Evolutionary conservation across 495 filamentous ascomycete species (phyloP).

Genomic region (Annulohypoxylon nitens): DNA sequence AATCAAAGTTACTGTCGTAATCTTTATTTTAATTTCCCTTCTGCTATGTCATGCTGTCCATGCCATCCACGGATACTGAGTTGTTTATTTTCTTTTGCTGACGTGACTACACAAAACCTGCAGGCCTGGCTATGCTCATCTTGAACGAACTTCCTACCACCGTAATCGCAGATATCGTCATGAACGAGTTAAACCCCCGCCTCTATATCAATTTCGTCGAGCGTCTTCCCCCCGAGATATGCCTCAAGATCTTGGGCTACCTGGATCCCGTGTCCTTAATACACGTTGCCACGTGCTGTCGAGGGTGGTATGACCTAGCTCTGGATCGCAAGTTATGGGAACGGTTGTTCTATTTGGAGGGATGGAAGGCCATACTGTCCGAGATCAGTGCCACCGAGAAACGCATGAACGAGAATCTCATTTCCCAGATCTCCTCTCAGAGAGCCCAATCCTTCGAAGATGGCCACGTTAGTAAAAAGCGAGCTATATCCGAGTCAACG

Average conservation of each 20-base stretch:
- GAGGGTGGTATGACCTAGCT: conserved; percentile 84
- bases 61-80: too few relatives aligned
- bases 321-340: conserved; percentile 89
- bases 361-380: conserved; percentile 78
- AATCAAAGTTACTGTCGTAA: background rate
- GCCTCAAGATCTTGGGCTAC: conserved; percentile 87
- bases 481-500: conserved; percentile 56
- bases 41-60: background rate
- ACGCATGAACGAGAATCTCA: conserved; percentile 56
- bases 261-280: conserved; percentile 82
- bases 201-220: conserved; percentile 92
- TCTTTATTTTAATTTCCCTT: conserved; percentile 6
- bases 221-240: conserved; percentile 88
- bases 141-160: conserved; percentile 81
- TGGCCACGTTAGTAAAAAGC: conserved; percentile 60
- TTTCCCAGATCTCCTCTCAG: conserved; percentile 48
- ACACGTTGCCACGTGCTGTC: conserved; percentile 80
- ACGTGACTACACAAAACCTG: conserved; percentile 3
- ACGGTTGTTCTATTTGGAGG: conserved; percentile 81
- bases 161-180: conserved; percentile 79
- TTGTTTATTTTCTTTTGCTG: conserved; percentile 21
- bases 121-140: conserved; percentile 73
- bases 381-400: conserved; percentile 78
- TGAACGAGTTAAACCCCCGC: conserved; percentile 76
- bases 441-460: conserved; percentile 53